A percentile compares a stretch with the other conserved stretches of the same genome.
Conservation (phyloP, 495 filamentous ascomycete species). For the Talaromyces nanjingensis region DNA sequence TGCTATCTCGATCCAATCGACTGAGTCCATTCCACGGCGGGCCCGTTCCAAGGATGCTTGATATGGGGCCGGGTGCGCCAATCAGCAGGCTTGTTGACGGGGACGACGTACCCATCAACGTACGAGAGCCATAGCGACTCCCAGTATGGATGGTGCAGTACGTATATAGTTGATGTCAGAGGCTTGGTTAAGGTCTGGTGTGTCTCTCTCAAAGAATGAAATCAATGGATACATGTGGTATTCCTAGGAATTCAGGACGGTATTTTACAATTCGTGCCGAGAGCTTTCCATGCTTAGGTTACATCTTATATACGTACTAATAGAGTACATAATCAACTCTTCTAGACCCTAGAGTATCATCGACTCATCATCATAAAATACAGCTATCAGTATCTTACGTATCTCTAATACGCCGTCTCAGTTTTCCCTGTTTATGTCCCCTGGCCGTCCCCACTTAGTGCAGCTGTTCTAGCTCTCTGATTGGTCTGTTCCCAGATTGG, state of each 20-base stretch:
- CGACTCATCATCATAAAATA: neutral
- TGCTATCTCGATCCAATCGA: neutral
- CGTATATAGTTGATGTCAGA: neutral
- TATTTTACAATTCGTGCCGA: too few relatives aligned
- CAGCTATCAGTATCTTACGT: neutral
- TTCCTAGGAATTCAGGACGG: too few relatives aligned
- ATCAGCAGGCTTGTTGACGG: neutral
- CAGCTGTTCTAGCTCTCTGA: neutral
- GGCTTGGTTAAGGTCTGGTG: neutral
- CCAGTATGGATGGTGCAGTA: neutral
- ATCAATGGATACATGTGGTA: too few relatives aligned
- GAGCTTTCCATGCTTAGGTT: neutral
- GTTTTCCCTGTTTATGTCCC: slow-evolving; percentile 3
- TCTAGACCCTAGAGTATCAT: neutral
- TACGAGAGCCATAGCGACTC: neutral
- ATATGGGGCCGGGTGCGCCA: neutral
- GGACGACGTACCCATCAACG: neutral
- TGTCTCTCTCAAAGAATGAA: neutral
- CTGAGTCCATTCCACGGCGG: neutral
- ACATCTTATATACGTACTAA: neutral
- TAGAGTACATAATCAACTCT: too few relatives aligned
- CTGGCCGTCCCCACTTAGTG: neutral
- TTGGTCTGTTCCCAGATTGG: neutral
- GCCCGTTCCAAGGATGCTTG: neutral
- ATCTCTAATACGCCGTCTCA: neutral